Evolutionary conservation across 495 filamentous ascomycete genomes (phyloP), one percentile per base, ranked within the genome.

Genomic region (Penicillium ochrochloron): DNA sequence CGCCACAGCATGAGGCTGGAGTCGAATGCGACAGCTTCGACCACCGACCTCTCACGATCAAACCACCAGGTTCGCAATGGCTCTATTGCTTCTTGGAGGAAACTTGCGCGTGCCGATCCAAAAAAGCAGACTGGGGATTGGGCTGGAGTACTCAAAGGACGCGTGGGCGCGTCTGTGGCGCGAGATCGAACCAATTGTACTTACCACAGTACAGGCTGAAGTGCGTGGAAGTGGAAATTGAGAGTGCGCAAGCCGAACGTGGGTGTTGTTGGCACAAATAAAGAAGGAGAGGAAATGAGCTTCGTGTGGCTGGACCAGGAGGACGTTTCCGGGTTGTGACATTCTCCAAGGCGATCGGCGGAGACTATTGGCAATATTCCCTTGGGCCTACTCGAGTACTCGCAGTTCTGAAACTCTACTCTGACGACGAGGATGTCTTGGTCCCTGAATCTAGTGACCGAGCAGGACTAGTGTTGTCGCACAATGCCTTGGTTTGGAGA

Each of bases 1-100:
- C 58, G 59, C 62, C 59, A 68, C 61, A 54, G 39, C 19, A 65
- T 60, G 62, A 64, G 39, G 59, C 62, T 64, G 62, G 34, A 60
- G 42, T 57, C 46, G 52, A 61, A 61, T 62, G 53, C 62, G 57
- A 53, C 50, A 56, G 56, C 11, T 53, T 34, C 33, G 31, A 33
- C 7, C 27, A 19, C 48, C 31, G 37, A 4, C 33, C 46, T 60
- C 27, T n/a, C 10, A 33, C 25, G 14, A 21, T 12, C 42, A 51
- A 27, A 58, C 58, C 11, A 58, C 44, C 19, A 23, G 58, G 31
- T 57, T 53, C 41, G 37, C 63, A 58, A 61, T 61, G 48, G 33
- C 52, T 65, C 41, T 33, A 17, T 23, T 6, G 17, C 12, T 17
- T 19, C 25, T 23, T 17, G 10, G 21, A 59, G 57, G 42, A 29